Evolutionary conservation across 1,284 basidiomycete species (phyloP).

Genomic region (Heterobasidion parviporum): DNA sequence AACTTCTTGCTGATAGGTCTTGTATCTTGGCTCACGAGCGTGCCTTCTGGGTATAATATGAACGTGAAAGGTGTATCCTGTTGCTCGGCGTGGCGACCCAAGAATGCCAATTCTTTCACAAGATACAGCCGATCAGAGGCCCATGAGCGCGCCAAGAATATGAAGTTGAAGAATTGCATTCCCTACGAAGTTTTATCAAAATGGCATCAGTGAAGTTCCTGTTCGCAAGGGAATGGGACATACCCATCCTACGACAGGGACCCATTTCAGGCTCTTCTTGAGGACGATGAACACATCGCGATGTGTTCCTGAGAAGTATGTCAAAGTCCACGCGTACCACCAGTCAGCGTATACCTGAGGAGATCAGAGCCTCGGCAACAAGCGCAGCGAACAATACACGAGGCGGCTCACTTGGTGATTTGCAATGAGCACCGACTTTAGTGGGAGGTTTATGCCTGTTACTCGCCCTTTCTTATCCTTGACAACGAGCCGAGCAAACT

Average conservation of each 20-base stretch:
- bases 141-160: slow-evolving; percentile 85
- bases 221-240: slow-evolving; percentile 17
- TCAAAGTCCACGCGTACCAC: slow-evolving; percentile 88
- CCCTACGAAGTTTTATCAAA: slow-evolving; percentile 34
- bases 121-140: slow-evolving; percentile 69
- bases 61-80: slow-evolving; percentile 71
- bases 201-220: background rate
- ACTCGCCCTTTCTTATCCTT: slow-evolving; percentile 51
- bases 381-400: background rate
- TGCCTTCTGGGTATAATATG: slow-evolving; percentile 90
- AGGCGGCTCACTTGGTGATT: slow-evolving; percentile 65
- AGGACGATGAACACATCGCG: slow-evolving; percentile 80
- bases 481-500: slow-evolving; percentile 48
- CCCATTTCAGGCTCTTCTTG: slow-evolving; percentile 83
- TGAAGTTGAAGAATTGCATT: slow-evolving; percentile 91
- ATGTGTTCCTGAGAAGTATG: slow-evolving; percentile 69
- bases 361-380: background rate
- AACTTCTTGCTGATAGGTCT: slow-evolving; percentile 78
- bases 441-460: slow-evolving; percentile 60
- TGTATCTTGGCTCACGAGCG: slow-evolving; percentile 78
- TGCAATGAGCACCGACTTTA: slow-evolving; percentile 69
- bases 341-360: slow-evolving; percentile 80
- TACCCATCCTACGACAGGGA: slow-evolving; percentile 87
- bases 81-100: slow-evolving; percentile 52
- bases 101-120: slow-evolving; percentile 44